Percentiles rank a stretch among this genome's conserved stretches.
Evolutionary conservation across 495 filamentous ascomycete genomes (phyloP).

Genomic region (Penicillium canariense): DNA sequence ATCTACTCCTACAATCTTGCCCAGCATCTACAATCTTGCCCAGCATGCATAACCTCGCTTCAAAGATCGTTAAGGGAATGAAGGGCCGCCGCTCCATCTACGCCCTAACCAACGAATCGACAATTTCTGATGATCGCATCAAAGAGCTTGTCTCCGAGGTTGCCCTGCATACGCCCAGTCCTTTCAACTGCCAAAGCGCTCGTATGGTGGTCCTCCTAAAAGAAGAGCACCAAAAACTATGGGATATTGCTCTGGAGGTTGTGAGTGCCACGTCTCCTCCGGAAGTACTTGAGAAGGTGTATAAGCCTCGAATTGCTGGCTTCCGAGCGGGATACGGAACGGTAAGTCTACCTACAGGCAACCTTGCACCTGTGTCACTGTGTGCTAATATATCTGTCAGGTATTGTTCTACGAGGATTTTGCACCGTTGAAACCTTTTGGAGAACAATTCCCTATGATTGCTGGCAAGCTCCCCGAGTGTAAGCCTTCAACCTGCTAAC

Average conservation of each 20-base stretch:
- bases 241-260: constrained; percentile 26
- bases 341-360: background rate
- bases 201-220: constrained; percentile 32
- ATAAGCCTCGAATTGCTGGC: constrained; percentile 10
- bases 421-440: constrained; percentile 45
- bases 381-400: constrained; percentile 14
- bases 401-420: constrained; percentile 65
- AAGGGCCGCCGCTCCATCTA: constrained; percentile 33
- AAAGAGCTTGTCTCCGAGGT: constrained; percentile 26
- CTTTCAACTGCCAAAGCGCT: constrained; percentile 31
- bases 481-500: too few relatives aligned
- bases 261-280: constrained; percentile 47
- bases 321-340: constrained; percentile 22
- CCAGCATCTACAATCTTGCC: background rate
- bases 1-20: too few relatives aligned
- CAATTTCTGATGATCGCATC: constrained; percentile 32
- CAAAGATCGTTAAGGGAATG: constrained; percentile 22
- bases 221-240: constrained; percentile 30
- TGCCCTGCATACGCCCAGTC: constrained; percentile 26
- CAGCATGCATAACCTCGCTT: constrained; percentile 6
- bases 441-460: constrained; percentile 44
- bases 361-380: background rate
- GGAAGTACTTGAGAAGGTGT: constrained; percentile 46
- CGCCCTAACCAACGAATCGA: constrained; percentile 23
- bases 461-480: constrained; percentile 14